Percentiles rank a stretch among this genome's conserved stretches.
Conservation (phyloP, 2,329 filamentous ascomycete species). For the Raffaelea arxii region DNA sequence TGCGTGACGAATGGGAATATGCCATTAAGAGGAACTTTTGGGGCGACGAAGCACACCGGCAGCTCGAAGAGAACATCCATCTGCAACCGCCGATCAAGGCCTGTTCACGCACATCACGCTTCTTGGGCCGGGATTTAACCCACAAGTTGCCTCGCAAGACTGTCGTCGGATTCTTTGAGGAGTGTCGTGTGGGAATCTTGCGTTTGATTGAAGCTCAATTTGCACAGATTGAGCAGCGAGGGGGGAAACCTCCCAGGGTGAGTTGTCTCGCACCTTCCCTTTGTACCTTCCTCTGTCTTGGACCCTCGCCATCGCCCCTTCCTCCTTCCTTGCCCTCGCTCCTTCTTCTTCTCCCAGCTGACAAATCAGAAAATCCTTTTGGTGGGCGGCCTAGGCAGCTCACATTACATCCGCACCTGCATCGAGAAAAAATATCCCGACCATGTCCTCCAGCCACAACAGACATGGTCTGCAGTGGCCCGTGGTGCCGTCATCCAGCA, state of each 20-base stretch:
- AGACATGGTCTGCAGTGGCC: conserved; percentile 40
- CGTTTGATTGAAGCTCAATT: too few species aligned
- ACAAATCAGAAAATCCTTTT: conserved; percentile 19
- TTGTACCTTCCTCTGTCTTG: background rate
- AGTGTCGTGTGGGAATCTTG: too few species aligned
- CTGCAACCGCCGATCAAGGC: too few species aligned
- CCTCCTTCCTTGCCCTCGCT: background rate
- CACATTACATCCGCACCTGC: conserved; percentile 30
- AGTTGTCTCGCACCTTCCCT: background rate
- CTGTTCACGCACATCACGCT: too few species aligned
- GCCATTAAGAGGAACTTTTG: conserved; percentile 24
- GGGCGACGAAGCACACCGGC: too few species aligned
- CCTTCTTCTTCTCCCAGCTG: conserved; percentile 21
- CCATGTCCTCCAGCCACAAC: conserved; percentile 37
- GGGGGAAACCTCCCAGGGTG: too few species aligned
- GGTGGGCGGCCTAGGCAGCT: conserved; percentile 39
- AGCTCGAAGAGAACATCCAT: too few species aligned
- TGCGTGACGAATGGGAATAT: conserved; percentile 29
- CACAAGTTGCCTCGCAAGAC: background rate
- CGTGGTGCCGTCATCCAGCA: conserved; percentile 39
- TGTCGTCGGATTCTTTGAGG: background rate
- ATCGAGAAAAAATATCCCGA: conserved; percentile 24
- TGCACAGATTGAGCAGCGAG: too few species aligned
- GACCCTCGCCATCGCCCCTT: background rate
- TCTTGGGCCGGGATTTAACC: background rate